Percentiles rank a stretch among this genome's conserved stretches.
phyloP scores from a whole-genome alignment of 1,284 basidiomycete genomes.

The Boletus holoroseus region DNA sequence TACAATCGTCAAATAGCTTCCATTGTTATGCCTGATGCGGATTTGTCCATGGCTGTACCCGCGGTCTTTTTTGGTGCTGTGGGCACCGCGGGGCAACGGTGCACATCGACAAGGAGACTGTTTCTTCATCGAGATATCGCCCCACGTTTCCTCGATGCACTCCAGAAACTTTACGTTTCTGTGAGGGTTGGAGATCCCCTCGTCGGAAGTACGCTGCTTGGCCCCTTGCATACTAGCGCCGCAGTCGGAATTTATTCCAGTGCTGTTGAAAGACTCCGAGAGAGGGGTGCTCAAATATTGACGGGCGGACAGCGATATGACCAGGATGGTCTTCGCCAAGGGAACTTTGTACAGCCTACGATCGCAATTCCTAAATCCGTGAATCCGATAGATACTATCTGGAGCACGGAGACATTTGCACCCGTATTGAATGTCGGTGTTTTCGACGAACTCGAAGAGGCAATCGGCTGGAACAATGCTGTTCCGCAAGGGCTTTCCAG shows the following conservation, averaged over 20 bases:
- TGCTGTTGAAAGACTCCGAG: slow-evolving; percentile 61
- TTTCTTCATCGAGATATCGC: slow-evolving; percentile 83
- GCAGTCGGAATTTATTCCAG: slow-evolving; percentile 64
- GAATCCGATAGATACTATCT: slow-evolving; percentile 53
- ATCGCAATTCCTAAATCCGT: slow-evolving; percentile 65
- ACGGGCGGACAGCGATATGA: slow-evolving; percentile 58
- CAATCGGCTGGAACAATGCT: slow-evolving; percentile 87
- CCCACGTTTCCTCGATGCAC: slow-evolving; percentile 65
- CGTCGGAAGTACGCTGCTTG: slow-evolving; percentile 66
- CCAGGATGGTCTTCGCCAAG: slow-evolving; percentile 49
- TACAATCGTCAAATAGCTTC: slow-evolving; percentile 51
- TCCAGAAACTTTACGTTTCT: slow-evolving; percentile 67
- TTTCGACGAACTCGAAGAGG: slow-evolving; percentile 87
- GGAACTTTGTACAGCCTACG: slow-evolving; percentile 87
- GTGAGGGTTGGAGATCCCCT: slow-evolving; percentile 82
- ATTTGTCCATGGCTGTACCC: slow-evolving; percentile 82
- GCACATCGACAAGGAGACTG: slow-evolving; percentile 88
- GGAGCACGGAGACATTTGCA: slow-evolving; percentile 82
- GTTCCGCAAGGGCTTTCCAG: slow-evolving; percentile 90
- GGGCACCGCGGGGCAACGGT: slow-evolving; percentile 92
- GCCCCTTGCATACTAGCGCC: slow-evolving; percentile 73
- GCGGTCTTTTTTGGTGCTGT: slow-evolving; percentile 91
- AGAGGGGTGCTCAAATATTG: slow-evolving; percentile 71
- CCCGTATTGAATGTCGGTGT: slow-evolving; percentile 84
- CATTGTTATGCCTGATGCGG: slow-evolving; percentile 90